Percentiles rank a stretch among this genome's conserved stretches.
Evolutionary conservation across 768 basidiomycete species (phyloP).

Genomic region (Botryobasidium botryosum): DNA sequence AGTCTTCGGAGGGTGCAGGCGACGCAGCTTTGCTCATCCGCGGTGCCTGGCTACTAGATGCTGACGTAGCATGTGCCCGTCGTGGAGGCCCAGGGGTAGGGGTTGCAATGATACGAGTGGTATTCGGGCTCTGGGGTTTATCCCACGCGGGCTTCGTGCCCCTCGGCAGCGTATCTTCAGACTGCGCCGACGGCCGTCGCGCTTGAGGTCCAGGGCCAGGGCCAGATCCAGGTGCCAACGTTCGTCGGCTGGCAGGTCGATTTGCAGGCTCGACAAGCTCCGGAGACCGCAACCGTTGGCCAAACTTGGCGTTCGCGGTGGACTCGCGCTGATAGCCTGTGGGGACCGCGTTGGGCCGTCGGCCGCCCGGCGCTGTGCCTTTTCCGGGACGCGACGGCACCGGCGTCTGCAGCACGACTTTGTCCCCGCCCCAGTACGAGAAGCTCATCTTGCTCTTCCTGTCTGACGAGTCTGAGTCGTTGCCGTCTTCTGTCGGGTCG

Average conservation of each 20-base stretch:
- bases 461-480: conserved; percentile 70
- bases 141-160: too few relatives aligned
- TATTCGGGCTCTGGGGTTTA: too few relatives aligned
- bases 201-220: background rate
- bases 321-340: conserved; percentile 38
- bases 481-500: conserved; percentile 33
- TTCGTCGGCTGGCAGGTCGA: conserved; percentile 4
- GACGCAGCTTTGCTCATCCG: background rate
- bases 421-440: conserved; percentile 87
- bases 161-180: too few relatives aligned
- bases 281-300: conserved; percentile 55
- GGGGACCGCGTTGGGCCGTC: conserved; percentile 25
- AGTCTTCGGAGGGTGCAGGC: conserved; percentile 37
- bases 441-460: conserved; percentile 89
- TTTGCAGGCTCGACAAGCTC: conserved; percentile 25
- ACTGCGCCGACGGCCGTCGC: background rate
- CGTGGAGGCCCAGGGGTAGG: too few relatives aligned
- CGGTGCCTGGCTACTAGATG: background rate
- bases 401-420: conserved; percentile 73
- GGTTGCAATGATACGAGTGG: too few relatives aligned
- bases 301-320: conserved; percentile 87
- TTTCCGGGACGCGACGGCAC: conserved; percentile 19
- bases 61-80: too few relatives aligned
- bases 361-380: conserved; percentile 1
- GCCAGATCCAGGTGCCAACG: background rate